Evolutionary conservation across 495 filamentous ascomycete species (phyloP).

Genomic region (Evernia prunastri): DNA sequence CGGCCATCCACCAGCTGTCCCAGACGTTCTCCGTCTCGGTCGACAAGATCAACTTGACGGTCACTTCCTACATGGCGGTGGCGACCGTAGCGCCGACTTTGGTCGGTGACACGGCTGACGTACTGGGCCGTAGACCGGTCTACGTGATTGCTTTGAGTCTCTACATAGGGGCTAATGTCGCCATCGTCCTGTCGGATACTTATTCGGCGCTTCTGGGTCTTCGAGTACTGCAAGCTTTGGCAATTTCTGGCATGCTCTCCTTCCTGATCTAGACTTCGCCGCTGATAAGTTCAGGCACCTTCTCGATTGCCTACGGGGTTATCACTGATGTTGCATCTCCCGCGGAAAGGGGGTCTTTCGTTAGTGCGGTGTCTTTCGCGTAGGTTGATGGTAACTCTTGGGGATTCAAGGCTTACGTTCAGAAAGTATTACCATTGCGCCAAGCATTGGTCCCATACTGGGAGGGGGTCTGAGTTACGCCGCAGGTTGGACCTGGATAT

Average conservation of each 20-base stretch:
- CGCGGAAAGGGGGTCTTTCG: conserved; percentile 26
- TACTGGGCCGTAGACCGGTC: conserved; percentile 53
- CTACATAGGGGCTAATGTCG: conserved; percentile 57
- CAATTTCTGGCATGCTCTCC: conserved; percentile 38
- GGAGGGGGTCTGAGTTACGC: conserved; percentile 36
- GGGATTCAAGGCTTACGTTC: conserved; percentile 11
- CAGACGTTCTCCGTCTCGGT: conserved; percentile 28
- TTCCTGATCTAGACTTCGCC: not conserved
- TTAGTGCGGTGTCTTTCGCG: conserved; percentile 25
- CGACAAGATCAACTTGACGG: conserved; percentile 34
- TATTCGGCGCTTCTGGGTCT: conserved; percentile 57
- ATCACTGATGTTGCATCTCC: conserved; percentile 24
- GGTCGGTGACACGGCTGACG: conserved; percentile 56
- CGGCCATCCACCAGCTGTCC: conserved; percentile 33
- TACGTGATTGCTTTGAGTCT: conserved; percentile 53
- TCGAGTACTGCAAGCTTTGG: conserved; percentile 58
- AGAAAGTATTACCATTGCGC: conserved; percentile 20
- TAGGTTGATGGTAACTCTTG: conserved; percentile 1
- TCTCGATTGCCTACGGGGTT: conserved; percentile 26
- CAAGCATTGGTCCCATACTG: conserved; percentile 37
- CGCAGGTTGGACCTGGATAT: conserved; percentile 62
- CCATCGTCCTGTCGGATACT: conserved; percentile 51
- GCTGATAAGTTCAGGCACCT: conserved; percentile 20
- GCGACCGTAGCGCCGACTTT: conserved; percentile 55
- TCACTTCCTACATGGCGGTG: conserved; percentile 51